phyloP scores from a whole-genome alignment of 305 asterid species.

The Rubia peregrina region DNA sequence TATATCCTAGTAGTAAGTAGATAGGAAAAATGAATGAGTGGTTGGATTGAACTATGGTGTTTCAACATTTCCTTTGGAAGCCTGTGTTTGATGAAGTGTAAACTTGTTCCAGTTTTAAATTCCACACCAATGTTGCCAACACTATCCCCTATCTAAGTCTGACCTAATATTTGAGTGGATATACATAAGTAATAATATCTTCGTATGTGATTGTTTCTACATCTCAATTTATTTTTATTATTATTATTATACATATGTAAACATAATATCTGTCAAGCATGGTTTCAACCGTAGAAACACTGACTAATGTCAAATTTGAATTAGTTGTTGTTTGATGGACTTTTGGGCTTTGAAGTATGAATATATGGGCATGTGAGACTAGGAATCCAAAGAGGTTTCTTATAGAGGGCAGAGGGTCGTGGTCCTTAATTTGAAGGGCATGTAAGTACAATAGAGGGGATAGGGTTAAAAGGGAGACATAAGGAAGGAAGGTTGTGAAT shows the following conservation, averaged over 20 bases:
- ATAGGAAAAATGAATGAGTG: constrained; percentile 14
- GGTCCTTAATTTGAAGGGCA: neutral
- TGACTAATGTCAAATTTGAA: neutral
- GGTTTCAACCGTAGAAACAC: too few species aligned
- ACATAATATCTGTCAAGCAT: too few species aligned
- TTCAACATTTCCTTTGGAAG: constrained; percentile 2
- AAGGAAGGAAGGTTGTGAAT: neutral
- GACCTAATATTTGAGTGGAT: too few species aligned
- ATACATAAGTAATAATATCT: too few species aligned
- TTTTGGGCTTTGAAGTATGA: neutral
- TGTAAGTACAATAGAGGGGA: neutral
- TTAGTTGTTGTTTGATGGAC: neutral
- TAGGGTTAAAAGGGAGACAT: neutral
- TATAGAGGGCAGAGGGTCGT: too few species aligned
- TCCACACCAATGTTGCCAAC: too few species aligned
- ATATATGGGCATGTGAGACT: neutral
- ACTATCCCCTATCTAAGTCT: too few species aligned
- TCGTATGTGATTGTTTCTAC: too few species aligned
- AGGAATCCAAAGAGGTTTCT: too few species aligned
- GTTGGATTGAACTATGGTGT: constrained; percentile 14
- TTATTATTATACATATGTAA: too few species aligned
- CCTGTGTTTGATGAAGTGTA: neutral
- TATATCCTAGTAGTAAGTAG: constrained; percentile 23
- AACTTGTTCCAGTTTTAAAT: neutral
- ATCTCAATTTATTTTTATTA: too few species aligned